A percentile compares a stretch with the other conserved stretches of the same genome.
Conservation (phyloP, 2,329 filamentous ascomycete species). For the Onygenales sp. region DNA sequence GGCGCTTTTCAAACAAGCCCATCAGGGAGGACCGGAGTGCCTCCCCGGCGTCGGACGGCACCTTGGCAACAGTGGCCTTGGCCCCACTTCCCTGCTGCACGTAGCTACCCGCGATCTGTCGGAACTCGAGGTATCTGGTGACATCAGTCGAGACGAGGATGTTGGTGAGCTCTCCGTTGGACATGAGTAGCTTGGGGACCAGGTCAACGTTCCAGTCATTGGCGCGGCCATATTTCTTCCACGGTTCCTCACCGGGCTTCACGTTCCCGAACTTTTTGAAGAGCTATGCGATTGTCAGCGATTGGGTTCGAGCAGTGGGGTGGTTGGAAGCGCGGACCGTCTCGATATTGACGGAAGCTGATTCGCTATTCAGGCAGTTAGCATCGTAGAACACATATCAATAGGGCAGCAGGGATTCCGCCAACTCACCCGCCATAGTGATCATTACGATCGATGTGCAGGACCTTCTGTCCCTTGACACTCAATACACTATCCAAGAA, state of each 20-base stretch:
- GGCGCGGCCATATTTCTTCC: conserved; percentile 92
- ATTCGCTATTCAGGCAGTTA: conserved; percentile 53
- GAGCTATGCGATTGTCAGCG: conserved; percentile 50
- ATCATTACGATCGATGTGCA: conserved; percentile 97
- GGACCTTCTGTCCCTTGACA: conserved; percentile 97
- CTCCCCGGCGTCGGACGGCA: conserved; percentile 85
- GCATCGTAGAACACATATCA: conserved; percentile 11
- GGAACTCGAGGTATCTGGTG: conserved; percentile 82
- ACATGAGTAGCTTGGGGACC: conserved; percentile 97
- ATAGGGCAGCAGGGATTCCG: conserved; percentile 9
- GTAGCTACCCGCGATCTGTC: conserved; percentile 89
- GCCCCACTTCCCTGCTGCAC: conserved; percentile 78
- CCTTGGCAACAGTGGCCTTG: conserved; percentile 91
- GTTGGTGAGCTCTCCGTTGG: conserved; percentile 95
- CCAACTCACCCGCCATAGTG: conserved; percentile 86
- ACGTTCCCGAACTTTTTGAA: conserved; percentile 96
- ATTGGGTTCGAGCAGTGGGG: neutral
- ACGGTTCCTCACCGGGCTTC: conserved; percentile 70
- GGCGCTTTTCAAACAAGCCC: conserved; percentile 95
- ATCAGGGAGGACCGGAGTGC: conserved; percentile 87
- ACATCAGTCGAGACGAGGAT: conserved; percentile 95
- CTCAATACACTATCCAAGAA: conserved; percentile 63
- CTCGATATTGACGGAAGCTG: conserved; percentile 94
- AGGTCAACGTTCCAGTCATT: conserved; percentile 99
- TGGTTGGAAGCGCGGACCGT: conserved; percentile 48